Evolutionary conservation across 495 filamentous ascomycete genomes (phyloP), one percentile per base, ranked within the genome.

Genomic region (Neurospora sp.): DNA sequence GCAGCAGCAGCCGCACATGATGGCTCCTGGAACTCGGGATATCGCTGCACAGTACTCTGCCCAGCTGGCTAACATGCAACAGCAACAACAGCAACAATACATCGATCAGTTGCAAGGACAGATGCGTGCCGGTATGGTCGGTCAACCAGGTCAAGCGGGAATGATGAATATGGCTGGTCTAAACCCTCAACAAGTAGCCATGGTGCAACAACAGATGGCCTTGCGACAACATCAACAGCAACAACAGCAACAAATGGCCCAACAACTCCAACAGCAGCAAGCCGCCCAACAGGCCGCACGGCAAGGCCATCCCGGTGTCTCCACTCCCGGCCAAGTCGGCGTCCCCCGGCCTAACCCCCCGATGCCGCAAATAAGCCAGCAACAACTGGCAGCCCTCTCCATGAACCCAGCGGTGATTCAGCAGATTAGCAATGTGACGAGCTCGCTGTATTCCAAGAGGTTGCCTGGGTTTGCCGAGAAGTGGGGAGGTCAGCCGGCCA

Each of bases 391-490:
- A 20, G 40, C 22, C n/a, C 27, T 42, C 42, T 72, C 76, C 41
- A 45, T 8, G 20, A 75, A 70, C 31, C 74, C 75, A 14, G 3
- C 10, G 0, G 6, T 78, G 16, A 75, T 79, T 20, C 35, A n/a
- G 2, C 73, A 79, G 69, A 73, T 78, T 8, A 69, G 71, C 22
- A 75, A 76, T 69, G 83, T 80, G 39, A 79, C 83, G 44, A 81
- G 83, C 53, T 74, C 82, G 16, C 79, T 84, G 70, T 84, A 88
- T 35, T 73, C 80, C 8, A 85, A 87, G 69, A 75, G 85, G n/a
- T 82, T 89, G 74, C 81, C 83, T 8, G 78, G 80, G 5, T 80
- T 87, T 44, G 73, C 78, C 31, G 76, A 75, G 16, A 83, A 83
- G 39, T 88, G 61, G 65, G 79, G 78, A 27, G 78, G 35, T 12